Evolutionary conservation across 306 rosid species (phyloP), one percentile per base, ranked within the genome.

Genomic region (Cicer chorassanicum): DNA sequence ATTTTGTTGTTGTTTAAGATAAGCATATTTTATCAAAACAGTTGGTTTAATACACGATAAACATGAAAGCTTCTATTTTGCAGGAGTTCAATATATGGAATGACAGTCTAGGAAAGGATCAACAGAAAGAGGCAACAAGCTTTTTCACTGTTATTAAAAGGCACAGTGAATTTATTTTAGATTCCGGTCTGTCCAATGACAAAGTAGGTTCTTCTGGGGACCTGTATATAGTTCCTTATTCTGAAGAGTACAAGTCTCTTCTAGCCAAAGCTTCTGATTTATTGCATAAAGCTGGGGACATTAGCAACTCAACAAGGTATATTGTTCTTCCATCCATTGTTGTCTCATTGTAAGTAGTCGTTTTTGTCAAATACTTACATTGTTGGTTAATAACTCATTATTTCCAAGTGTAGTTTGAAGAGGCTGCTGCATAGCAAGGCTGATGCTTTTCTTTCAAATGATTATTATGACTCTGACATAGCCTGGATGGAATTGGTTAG

Each of bases 401-500:
- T 73, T 80, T 61, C 70, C 38, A 51, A 72, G 21, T 84, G 82
- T 65, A 94, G 98, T 80, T 91, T 94, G 91, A 88, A 88, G 91
- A 87, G 87, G 81, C 86, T 91, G 81, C 90, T 94, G 44, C 95
- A 88, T 80, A 78, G 96, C 87, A 91, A 89, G 88, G 98, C 96
- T 19, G 82, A 87, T 82, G 94, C 98, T 74, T 90, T 91, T 82
- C 91, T 88, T 75, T 94, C 97, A 59, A 91, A 94, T 84, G 93
- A 94, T 61, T 91, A 94, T 82, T 91, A 94, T 80, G 88, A 86
- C 62, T 94, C 98, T 3, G 97, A 94, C 79, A 74, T 94, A 68
- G 95, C 96, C 18, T 94, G 98, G 98, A 88, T 91, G 91, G 87
- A 86, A 79, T 87, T 94, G 98, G 98, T 94, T 76, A 74, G 97